phyloP scores from a whole-genome alignment of 2,329 filamentous ascomycete species.

The Canariomyces notabilis region DNA sequence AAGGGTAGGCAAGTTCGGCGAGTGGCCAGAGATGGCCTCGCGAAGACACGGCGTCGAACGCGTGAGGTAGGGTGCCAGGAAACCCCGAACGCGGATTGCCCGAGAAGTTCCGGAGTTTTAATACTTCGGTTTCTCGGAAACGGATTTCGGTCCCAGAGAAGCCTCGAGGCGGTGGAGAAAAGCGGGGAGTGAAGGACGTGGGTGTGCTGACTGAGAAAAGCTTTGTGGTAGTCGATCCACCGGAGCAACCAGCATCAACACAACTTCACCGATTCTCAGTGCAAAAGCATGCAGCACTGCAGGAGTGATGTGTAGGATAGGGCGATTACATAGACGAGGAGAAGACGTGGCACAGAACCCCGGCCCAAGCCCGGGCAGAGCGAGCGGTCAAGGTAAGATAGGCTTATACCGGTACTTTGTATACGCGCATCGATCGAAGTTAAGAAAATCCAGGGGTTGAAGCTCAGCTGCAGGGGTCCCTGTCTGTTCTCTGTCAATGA shows the following conservation, averaged over 20 bases:
- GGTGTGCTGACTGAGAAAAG: constrained; percentile 3
- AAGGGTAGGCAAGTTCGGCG: neutral
- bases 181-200: constrained; percentile 1
- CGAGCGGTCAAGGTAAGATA: constrained; percentile 21
- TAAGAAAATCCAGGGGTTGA: no score
- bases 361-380: constrained; percentile 16
- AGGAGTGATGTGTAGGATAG: constrained; percentile 10
- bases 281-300: neutral
- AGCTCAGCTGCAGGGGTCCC: no score
- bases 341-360: constrained; percentile 11
- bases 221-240: no score
- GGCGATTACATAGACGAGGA: constrained; percentile 7
- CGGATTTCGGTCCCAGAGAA: neutral
- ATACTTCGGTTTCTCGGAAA: neutral
- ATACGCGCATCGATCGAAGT: no score
- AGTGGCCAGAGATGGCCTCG: constrained; percentile 12
- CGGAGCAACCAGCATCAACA: constrained; percentile 15
- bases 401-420: neutral
- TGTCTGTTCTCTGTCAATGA: no score
- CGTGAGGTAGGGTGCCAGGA: neutral
- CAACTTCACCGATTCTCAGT: constrained; percentile 6
- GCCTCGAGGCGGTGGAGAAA: neutral
- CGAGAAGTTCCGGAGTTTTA: neutral
- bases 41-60: constrained; percentile 6
- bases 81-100: neutral